Conservation (phyloP, 176 grass and related monocot genomes). For the Chloris gayana region DNA sequence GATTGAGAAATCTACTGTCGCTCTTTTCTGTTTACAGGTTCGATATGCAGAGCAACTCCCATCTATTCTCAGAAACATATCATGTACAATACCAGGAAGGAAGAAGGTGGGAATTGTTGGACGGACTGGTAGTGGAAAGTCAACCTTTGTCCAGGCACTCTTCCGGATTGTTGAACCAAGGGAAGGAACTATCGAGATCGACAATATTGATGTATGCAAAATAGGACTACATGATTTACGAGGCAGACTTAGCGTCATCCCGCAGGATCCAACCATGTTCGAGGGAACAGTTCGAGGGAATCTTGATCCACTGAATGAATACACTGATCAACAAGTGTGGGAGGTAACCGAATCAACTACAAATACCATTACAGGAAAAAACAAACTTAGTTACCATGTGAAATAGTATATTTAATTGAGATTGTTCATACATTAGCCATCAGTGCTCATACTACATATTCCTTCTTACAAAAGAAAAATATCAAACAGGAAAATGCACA, state of each 20-base stretch:
- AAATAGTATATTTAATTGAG: background rate
- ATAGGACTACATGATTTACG: slow-evolving; percentile 92
- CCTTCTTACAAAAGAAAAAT: background rate
- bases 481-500: slow-evolving; percentile 6
- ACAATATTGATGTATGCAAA: slow-evolving; percentile 81
- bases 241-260: slow-evolving; percentile 87
- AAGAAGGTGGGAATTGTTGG: slow-evolving; percentile 92
- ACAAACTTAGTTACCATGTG: background rate
- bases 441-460: background rate
- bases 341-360: slow-evolving; percentile 63
- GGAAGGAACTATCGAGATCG: slow-evolving; percentile 82
- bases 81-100: slow-evolving; percentile 84
- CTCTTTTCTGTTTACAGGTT: slow-evolving; percentile 65
- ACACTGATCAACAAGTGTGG: slow-evolving; percentile 77
- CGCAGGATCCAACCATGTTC: slow-evolving; percentile 93
- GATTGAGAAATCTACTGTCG: slow-evolving; percentile 19
- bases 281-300: slow-evolving; percentile 87
- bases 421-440: background rate
- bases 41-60: slow-evolving; percentile 93
- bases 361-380: slow-evolving; percentile 1
- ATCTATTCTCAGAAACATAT: slow-evolving; percentile 85
- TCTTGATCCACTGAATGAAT: slow-evolving; percentile 90
- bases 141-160: slow-evolving; percentile 87
- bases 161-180: slow-evolving; percentile 86
- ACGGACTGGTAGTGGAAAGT: slow-evolving; percentile 89